phyloP scores from a whole-genome alignment of 805 yeast species.

The Tetrapisispora fleetii region DNA sequence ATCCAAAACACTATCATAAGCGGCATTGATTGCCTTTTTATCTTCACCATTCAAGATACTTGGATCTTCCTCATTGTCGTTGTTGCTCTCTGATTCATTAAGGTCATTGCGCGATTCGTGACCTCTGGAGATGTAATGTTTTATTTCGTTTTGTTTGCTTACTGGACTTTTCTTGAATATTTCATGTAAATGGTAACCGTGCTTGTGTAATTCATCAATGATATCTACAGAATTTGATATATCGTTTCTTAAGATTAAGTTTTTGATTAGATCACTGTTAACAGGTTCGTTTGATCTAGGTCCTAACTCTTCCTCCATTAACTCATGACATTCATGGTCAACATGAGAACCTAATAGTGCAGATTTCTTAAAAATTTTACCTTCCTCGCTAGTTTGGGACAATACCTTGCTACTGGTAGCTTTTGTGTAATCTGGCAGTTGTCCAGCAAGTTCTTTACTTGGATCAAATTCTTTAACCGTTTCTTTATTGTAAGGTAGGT shows the following conservation, averaged over 20 bases:
- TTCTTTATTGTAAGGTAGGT: slow-evolving; percentile 13
- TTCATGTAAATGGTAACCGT: slow-evolving; percentile 34
- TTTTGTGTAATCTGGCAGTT: slow-evolving; percentile 7
- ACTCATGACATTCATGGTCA: slow-evolving; percentile 4
- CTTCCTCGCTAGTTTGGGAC: slow-evolving; percentile 9
- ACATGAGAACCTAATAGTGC: slow-evolving; percentile 10
- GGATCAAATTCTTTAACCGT: slow-evolving; percentile 19
- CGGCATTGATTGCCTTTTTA: slow-evolving; percentile 22
- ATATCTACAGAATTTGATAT: slow-evolving; percentile 31
- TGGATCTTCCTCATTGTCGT: not conserved
- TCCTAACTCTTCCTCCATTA: slow-evolving; percentile 4
- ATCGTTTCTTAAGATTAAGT: slow-evolving; percentile 31
- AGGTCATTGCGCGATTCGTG: not conserved
- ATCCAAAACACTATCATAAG: slow-evolving; percentile 34
- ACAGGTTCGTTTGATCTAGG: slow-evolving; percentile 13
- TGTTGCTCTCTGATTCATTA: not conserved
- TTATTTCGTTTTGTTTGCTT: not conserved
- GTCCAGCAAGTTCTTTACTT: slow-evolving; percentile 23
- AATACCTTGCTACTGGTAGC: slow-evolving; percentile 2
- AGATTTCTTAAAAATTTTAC: slow-evolving; percentile 18
- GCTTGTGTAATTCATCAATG: slow-evolving; percentile 31
- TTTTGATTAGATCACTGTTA: slow-evolving; percentile 32
- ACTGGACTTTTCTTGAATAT: slow-evolving; percentile 21
- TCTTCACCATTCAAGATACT: slow-evolving; percentile 6
- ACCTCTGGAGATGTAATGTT: slow-evolving; percentile 1